Base-by-base conservation (phyloP, 2,329 filamentous ascomycete species). In the Cryphonectria naterciae region DNA sequence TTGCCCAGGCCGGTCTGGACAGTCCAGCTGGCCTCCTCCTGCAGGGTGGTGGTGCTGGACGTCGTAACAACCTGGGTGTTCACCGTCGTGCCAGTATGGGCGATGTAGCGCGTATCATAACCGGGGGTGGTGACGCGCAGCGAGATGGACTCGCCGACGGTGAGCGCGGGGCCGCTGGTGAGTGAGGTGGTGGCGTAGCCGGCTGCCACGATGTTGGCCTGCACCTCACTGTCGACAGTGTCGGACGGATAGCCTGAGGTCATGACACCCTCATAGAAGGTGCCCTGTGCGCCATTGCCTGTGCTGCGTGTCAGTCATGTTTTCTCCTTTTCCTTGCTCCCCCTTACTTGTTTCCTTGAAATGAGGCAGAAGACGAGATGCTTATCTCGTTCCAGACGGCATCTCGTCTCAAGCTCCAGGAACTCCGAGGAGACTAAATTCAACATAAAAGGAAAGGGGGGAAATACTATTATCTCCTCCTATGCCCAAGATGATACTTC, bases 401-500 rank as follows among this genome's bases (percentile, higher is more conserved):
- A 32, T 32, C 32, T 32, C 32, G 32, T 32, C 32, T 2, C 2
- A 39, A 10, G 2, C 37, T 39, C 10, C 11, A 39, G 37, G 11
- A 11, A 39, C 37, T 13, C 37, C 37, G 37, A 39, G 37, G 11
- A 10, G 37, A 11, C 37, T 11, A 39, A 11, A 13, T 39, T 39
- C 37, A 39, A 39, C 10, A 39, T 39, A 3, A 3, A 39, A 39
- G 11, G 0, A 39, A 39, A 39, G 11, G 11, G 10, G 37, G 2
- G 3, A 39, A 39, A 1, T 39, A 39, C 37, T 89, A 80, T 89
- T 92, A 74, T 91, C 89, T 10, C 89, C 89, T n/a, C 89, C 89
- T 68, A 91, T 90, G n/a, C 89, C 89, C n/a, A 91, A 87, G 70
- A 91, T 84, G 61, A 92, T 89, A 69, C 89, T 85, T 17, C 89